Conservation (phyloP, 1,284 basidiomycete genomes). For the Mycena citricolor region DNA sequence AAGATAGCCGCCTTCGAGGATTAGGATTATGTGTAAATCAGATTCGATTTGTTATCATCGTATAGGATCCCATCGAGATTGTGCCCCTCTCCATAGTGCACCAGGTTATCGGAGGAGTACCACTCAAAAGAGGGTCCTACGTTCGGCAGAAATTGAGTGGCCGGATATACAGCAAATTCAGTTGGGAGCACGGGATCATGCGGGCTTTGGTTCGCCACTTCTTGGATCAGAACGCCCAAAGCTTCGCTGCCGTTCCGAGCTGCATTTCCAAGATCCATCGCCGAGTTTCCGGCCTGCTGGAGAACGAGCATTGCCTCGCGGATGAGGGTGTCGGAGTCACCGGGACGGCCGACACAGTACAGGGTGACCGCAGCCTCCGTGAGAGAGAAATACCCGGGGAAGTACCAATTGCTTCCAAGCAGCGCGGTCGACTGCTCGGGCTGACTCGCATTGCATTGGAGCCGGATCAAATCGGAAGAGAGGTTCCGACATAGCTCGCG, state of each 20-base stretch:
- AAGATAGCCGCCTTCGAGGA: too few relatives aligned
- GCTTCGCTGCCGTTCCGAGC: constrained; percentile 36
- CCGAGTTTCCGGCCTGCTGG: constrained; percentile 28
- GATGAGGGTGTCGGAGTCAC: constrained; percentile 32
- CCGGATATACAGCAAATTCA: constrained; percentile 2
- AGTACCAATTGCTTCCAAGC: constrained; percentile 37
- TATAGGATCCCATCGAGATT: too few relatives aligned
- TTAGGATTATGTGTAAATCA: too few relatives aligned
- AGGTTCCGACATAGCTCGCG: constrained; percentile 31
- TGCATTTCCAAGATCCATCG: constrained; percentile 34
- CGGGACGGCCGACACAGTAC: constrained; percentile 33
- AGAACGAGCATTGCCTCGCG: constrained; percentile 34
- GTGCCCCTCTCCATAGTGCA: too few relatives aligned
- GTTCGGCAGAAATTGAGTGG: constrained; percentile 9
- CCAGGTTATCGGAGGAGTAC: constrained; percentile 15
- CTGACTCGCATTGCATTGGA: constrained; percentile 34
- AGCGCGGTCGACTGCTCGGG: constrained; percentile 20
- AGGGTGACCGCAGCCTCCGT: constrained; percentile 42
- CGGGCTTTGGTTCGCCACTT: too few relatives aligned
- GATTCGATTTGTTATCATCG: too few relatives aligned
- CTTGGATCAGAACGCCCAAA: constrained; percentile 32
- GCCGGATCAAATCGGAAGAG: constrained; percentile 36
- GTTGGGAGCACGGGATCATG: too few relatives aligned
- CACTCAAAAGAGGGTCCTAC: constrained; percentile 13
- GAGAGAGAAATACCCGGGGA: constrained; percentile 40